A percentile compares a stretch with the other conserved stretches of the same genome.
These are phyloP conservation scores for Annona cherimola DNA, from an alignment of 164 flowering plant species.

Conservation along the genomic window DNA sequence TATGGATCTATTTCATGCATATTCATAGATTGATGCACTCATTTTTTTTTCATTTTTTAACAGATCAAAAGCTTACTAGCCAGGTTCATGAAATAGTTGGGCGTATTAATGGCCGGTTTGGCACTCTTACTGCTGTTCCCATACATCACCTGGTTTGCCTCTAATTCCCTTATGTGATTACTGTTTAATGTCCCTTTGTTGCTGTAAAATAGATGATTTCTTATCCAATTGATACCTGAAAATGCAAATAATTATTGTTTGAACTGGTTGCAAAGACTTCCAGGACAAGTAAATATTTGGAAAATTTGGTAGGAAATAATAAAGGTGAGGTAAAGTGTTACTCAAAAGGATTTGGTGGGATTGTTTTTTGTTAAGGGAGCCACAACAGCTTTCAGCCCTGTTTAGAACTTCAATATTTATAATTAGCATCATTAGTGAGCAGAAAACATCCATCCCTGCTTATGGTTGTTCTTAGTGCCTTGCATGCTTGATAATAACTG, in stretches of 20 bases:
- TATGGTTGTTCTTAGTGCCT: too few species aligned
- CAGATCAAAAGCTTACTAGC: conserved; percentile 93
- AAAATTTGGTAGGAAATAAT: too few species aligned
- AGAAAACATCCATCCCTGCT: too few species aligned
- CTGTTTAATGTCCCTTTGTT: too few species aligned
- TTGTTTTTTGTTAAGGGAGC: too few species aligned
- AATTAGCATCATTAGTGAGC: too few species aligned
- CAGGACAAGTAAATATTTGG: too few species aligned
- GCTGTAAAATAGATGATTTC: not conserved
- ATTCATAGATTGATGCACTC: not conserved
- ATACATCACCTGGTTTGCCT: conserved; percentile 82
- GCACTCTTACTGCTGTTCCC: conserved; percentile 83
- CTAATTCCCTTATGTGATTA: not conserved
- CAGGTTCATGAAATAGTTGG: conserved; percentile 99
- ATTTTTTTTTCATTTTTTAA: not conserved
- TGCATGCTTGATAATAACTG: too few species aligned
- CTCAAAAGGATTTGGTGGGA: too few species aligned
- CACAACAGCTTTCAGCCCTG: too few species aligned
- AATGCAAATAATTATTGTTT: not conserved
- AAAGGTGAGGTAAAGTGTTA: too few species aligned
- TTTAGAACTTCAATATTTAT: too few species aligned
- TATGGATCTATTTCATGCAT: not conserved
- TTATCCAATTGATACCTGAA: not conserved
- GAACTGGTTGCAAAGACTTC: not conserved
- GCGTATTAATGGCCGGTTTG: conserved; percentile 93